phyloP scores from a whole-genome alignment of 2,329 filamentous ascomycete genomes.

The Ophiostoma perfectum region DNA sequence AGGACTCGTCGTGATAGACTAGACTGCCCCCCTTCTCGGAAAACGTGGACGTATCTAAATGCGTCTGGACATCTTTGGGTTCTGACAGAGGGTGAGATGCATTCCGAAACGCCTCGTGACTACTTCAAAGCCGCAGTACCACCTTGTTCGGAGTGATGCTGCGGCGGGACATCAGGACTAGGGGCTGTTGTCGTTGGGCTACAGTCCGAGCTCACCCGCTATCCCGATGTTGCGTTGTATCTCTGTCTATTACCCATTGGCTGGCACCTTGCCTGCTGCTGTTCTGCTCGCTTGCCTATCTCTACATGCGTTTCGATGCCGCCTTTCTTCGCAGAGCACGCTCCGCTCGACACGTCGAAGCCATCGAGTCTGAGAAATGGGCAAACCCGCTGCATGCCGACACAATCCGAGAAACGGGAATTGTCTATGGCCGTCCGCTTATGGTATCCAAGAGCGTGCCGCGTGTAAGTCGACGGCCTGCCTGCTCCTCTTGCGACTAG shows the following conservation, averaged over 20 bases:
- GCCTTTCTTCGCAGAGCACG: neutral
- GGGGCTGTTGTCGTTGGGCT: neutral
- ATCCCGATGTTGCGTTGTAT: neutral
- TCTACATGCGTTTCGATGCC: neutral
- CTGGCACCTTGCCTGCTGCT: neutral
- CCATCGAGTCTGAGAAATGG: neutral
- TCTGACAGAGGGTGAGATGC: conserved; percentile 1
- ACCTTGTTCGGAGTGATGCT: neutral
- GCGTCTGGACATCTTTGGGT: neutral
- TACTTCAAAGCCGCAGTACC: neutral
- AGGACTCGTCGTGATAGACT: neutral
- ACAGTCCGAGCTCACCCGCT: neutral
- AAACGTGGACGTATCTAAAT: conserved; percentile 10
- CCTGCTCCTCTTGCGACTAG: neutral
- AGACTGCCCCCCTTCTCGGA: neutral
- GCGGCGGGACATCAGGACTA: neutral
- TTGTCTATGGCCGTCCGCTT: neutral
- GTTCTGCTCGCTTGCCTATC: neutral
- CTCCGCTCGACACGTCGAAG: neutral
- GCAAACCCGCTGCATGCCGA: neutral
- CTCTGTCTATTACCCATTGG: neutral
- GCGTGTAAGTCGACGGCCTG: neutral
- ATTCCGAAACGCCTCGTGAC: conserved; percentile 7
- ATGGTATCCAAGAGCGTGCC: neutral
- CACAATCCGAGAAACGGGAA: neutral